Evolutionary conservation across 495 filamentous ascomycete species (phyloP).

Genomic region (Hyaloscypha finlandica): DNA sequence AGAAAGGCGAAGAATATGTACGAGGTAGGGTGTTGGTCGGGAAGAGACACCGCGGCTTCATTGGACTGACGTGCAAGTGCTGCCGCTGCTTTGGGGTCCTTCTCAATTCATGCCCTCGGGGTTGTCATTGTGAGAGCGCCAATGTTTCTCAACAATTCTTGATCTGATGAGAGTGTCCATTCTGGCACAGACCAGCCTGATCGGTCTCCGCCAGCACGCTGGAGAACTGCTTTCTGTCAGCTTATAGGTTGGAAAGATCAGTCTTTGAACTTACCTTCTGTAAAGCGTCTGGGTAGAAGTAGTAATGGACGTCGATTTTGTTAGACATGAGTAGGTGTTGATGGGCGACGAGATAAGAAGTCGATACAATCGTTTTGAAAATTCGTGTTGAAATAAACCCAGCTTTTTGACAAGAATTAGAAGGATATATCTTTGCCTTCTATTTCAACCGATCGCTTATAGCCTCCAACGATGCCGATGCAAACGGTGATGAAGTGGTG

Average conservation of each 20-base stretch:
- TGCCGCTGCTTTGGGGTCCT: conserved; percentile 19
- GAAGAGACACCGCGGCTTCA: conserved; percentile 44
- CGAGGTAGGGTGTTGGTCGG: conserved; percentile 36
- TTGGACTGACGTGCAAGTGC: conserved; percentile 42
- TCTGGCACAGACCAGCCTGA: conserved; percentile 42
- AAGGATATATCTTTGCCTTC: no score
- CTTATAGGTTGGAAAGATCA: not conserved
- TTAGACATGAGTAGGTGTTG: no score
- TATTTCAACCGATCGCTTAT: no score
- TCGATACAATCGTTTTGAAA: no score
- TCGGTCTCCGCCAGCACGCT: conserved; percentile 34
- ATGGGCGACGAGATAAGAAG: no score
- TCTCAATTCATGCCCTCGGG: not conserved
- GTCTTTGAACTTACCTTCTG: not conserved
- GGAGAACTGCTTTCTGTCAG: not conserved
- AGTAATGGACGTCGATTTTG: not conserved
- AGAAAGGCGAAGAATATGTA: conserved; percentile 54
- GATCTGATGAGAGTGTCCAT: conserved; percentile 39
- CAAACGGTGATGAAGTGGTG: no score
- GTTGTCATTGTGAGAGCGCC: conserved; percentile 42
- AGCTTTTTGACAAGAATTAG: no score
- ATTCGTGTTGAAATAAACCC: no score
- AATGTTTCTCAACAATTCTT: conserved; percentile 39
- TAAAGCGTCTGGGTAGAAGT: not conserved
- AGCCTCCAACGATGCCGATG: no score